Conservation (phyloP, 1,139 yeast genomes). For the Geotrichum histeridarum region DNA sequence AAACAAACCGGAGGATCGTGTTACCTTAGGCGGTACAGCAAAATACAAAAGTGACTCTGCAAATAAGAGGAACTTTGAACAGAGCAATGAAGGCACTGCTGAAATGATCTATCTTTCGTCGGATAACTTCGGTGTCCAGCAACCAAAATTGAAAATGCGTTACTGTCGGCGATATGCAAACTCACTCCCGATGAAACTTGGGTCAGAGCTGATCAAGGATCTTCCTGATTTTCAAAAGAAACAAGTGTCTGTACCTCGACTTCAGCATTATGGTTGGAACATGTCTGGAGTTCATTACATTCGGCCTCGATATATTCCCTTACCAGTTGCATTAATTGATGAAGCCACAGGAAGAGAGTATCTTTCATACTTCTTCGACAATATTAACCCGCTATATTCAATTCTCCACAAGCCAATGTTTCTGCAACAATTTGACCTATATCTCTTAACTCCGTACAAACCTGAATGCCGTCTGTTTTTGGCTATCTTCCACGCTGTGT, state of each 20-base stretch:
- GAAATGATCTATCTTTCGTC: no score
- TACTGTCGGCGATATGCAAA: constrained; percentile 16
- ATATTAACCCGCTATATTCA: constrained; percentile 52
- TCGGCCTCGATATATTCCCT: constrained; percentile 41
- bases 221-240: constrained; percentile 35
- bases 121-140: neutral
- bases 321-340: constrained; percentile 11
- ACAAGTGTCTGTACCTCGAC: constrained; percentile 48
- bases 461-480: constrained; percentile 42
- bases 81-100: no score
- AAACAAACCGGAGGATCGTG: neutral
- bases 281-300: constrained; percentile 55
- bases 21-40: neutral
- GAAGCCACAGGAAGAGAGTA: constrained; percentile 26
- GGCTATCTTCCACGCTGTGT: constrained; percentile 49
- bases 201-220: constrained; percentile 11
- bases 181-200: constrained; percentile 17
- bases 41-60: neutral
- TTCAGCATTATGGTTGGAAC: constrained; percentile 66
- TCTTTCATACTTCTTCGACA: constrained; percentile 45
- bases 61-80: no score
- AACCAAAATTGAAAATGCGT: constrained; percentile 12
- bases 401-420: constrained; percentile 54
- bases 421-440: constrained; percentile 47
- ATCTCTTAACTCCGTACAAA: constrained; percentile 28